Base-by-base conservation (phyloP, 495 filamentous ascomycete genomes). In the Hyaloscypha bicolor region DNA sequence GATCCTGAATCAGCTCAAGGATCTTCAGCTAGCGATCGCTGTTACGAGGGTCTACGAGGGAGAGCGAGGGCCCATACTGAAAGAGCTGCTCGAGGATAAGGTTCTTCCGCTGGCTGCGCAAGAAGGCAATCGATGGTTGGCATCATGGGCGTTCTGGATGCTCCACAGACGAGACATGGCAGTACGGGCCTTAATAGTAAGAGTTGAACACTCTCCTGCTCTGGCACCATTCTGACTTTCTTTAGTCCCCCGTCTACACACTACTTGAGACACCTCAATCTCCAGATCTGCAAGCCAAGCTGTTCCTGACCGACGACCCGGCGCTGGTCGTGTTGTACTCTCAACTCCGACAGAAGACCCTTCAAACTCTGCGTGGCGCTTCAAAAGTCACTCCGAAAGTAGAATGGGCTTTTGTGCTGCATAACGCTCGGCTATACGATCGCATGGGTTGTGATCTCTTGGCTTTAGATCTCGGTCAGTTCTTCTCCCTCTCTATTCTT, bases 401-500 rank as follows among this genome's bases (percentile, higher is more conserved):
- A 2, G 95, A 98, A 78, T 97, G 91, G 90, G 88, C 89, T 32
- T 97, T 98, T 71, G 87, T 99, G 5, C 76, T 97, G 31, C 92
- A 96, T 71, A 97, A 91, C 59, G 94, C 94, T 11, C 82, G 91
- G 35, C 81, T 97, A 5, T 97, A 98, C 71, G 89, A 92, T 74
- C 87, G 96, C 0, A 98, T 98, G 96, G 95, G 95, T 14, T 96
- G 95, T 72, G 94, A 97, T 74, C 72, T 97, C n/a, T 85, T 97
- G 2, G 95, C 96, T 12, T 79, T 99, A 12, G 93, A 96, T 70
- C 76, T 94, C 14, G 87, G 83, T 85, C 77, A 60, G 78, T 48
- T 61, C 55, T 39, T 52, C 55, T 21, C 11, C 45, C 9, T 22
- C 19, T 53, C 5, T 11, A 32, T 42, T 51, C 2, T 21, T 2